Conservation (phyloP, 768 basidiomycete genomes). For the Russula lepida region DNA sequence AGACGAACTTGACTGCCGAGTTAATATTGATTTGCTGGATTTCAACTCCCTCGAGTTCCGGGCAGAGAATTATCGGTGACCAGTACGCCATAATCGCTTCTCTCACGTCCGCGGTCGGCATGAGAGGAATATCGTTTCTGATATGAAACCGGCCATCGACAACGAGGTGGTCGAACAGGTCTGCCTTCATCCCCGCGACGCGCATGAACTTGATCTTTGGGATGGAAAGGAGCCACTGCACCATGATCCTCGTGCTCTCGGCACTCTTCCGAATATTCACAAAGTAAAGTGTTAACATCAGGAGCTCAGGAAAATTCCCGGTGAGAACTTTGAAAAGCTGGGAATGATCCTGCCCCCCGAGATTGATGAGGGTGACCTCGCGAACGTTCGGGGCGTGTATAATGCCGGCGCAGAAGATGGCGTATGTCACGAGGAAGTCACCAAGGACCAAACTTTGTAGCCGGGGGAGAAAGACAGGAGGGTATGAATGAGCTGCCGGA, state of each 20-base stretch:
- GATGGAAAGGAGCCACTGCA: conserved; percentile 51
- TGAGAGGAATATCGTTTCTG: conserved; percentile 10
- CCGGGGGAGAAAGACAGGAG: conserved; percentile 40
- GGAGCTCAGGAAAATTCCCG: conserved; percentile 42
- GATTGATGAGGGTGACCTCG: conserved; percentile 49
- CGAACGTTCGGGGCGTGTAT: conserved; percentile 50
- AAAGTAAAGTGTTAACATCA: conserved; percentile 44
- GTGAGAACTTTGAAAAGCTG: conserved; percentile 41
- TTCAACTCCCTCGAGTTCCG: conserved; percentile 12
- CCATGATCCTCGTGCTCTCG: conserved; percentile 28
- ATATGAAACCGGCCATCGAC: conserved; percentile 13
- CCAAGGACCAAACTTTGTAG: conserved; percentile 50
- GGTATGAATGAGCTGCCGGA: conserved; percentile 18
- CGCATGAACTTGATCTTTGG: conserved; percentile 35
- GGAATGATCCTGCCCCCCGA: conserved; percentile 44
- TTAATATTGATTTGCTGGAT: not conserved
- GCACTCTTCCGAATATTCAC: conserved; percentile 31
- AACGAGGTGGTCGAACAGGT: not conserved
- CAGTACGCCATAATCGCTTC: not conserved
- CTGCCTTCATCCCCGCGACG: not conserved
- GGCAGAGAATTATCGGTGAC: conserved; percentile 3
- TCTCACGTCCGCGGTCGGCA: not conserved
- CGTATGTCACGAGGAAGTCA: conserved; percentile 44
- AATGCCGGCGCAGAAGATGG: conserved; percentile 38
- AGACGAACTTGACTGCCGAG: not conserved